Percentiles rank a stretch among this genome's conserved stretches.
Conservation (phyloP, 306 rosid genomes). For the Comarum palustre region DNA sequence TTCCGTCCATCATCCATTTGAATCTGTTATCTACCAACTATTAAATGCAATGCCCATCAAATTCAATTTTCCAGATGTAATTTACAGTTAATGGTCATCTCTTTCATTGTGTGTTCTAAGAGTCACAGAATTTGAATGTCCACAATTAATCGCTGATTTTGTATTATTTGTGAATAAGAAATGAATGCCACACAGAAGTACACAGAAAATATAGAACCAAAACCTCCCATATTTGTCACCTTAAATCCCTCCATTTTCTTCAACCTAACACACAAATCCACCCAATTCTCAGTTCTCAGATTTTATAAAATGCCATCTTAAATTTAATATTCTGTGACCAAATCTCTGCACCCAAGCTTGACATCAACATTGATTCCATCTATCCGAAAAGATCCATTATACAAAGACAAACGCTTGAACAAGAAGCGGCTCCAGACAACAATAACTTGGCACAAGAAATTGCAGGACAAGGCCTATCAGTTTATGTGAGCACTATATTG, state of each 20-base stretch:
- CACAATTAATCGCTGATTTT: background rate
- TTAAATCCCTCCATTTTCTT: slow-evolving; percentile 34
- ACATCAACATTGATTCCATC: slow-evolving; percentile 23
- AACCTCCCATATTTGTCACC: slow-evolving; percentile 26
- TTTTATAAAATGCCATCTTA: background rate
- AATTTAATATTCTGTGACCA: background rate
- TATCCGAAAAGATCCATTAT: slow-evolving; percentile 42
- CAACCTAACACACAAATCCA: background rate
- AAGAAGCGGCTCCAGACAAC: slow-evolving; percentile 38
- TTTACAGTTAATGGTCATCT: background rate
- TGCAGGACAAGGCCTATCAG: slow-evolving; percentile 33
- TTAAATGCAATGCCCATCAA: background rate
- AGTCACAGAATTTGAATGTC: slow-evolving; percentile 13
- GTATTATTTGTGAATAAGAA: slow-evolving; percentile 3
- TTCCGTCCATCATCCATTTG: background rate
- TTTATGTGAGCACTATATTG: background rate
- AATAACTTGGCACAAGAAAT: slow-evolving; percentile 50
- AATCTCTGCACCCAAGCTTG: slow-evolving; percentile 28
- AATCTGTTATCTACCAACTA: background rate
- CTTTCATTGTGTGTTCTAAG: background rate
- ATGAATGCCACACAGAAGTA: slow-evolving; percentile 22
- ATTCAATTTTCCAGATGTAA: background rate
- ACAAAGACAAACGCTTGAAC: slow-evolving; percentile 40
- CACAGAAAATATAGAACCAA: slow-evolving; percentile 11
- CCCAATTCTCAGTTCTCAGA: background rate